A percentile compares a stretch with the other conserved stretches of the same genome.
Evolutionary conservation across 768 basidiomycete genomes (phyloP).

Genomic region (Favolaschia claudopus): DNA sequence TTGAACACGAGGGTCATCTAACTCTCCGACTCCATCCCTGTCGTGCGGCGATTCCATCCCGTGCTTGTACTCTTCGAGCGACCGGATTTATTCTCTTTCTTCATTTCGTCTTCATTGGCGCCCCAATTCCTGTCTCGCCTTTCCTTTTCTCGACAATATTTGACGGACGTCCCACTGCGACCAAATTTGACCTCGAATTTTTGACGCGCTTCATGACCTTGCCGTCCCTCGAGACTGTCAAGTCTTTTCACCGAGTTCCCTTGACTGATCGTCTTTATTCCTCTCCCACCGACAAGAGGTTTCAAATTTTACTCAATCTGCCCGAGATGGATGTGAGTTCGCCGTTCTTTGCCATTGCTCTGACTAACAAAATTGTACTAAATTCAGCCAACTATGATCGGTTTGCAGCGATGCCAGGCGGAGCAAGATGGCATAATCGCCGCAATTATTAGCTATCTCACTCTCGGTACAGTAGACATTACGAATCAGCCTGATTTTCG

Average conservation of each 20-base stretch:
- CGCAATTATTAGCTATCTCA: neutral
- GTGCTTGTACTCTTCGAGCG: neutral
- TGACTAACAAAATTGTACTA: neutral
- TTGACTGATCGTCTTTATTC: neutral
- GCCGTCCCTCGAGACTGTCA: neutral
- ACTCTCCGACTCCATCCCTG: slow-evolving; percentile 2
- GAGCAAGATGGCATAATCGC: neutral
- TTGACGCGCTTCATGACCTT: neutral
- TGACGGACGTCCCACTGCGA: neutral
- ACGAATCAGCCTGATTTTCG: neutral
- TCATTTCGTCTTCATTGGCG: neutral
- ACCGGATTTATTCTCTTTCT: neutral
- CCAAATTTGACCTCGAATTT: slow-evolving; percentile 1
- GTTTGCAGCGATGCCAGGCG: neutral
- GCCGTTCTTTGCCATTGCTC: neutral
- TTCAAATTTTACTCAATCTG: slow-evolving; percentile 2
- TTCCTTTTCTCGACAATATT: neutral
- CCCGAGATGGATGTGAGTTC: slow-evolving; percentile 9
- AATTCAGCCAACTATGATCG: neutral
- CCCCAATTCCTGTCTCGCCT: neutral
- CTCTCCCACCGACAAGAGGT: neutral
- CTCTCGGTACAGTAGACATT: neutral
- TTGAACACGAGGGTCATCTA: neutral
- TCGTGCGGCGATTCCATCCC: neutral
- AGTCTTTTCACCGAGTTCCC: neutral